Evolutionary conservation across 116 monocot genomes (phyloP).

Genomic region (Iris pallida): DNA sequence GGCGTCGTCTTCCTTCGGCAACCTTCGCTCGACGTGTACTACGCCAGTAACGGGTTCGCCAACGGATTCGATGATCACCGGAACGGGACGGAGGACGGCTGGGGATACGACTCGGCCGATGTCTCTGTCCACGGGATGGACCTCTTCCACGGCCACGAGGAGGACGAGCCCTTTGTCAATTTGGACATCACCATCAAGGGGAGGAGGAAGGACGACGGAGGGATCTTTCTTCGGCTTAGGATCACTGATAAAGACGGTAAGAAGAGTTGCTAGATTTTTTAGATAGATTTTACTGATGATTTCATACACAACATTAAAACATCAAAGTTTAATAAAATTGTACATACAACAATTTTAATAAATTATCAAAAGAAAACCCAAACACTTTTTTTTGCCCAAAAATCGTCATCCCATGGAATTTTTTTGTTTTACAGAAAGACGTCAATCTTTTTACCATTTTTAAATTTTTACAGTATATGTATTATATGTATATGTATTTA

Average conservation of each 20-base stretch:
- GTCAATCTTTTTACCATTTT: too few relatives aligned
- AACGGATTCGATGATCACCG: constrained; percentile 26
- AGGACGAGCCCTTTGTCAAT: constrained; percentile 29
- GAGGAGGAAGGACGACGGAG: constrained; percentile 65
- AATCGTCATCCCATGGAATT: too few relatives aligned
- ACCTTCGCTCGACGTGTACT: constrained; percentile 17
- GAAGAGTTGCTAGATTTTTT: not conserved
- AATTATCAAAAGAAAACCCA: too few relatives aligned
- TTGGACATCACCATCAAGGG: constrained; percentile 78
- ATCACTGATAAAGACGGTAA: constrained; percentile 70
- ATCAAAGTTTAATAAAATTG: too few relatives aligned
- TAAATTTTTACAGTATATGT: too few relatives aligned
- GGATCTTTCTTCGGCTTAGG: constrained; percentile 78
- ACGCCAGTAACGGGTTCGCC: not conserved
- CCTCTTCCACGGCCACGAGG: constrained; percentile 34
- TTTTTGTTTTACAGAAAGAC: too few relatives aligned
- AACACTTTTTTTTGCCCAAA: too few relatives aligned
- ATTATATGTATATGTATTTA: too few relatives aligned
- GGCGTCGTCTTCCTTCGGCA: constrained; percentile 17
- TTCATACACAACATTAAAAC: too few relatives aligned
- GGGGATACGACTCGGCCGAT: constrained; percentile 34
- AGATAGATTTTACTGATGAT: too few relatives aligned
- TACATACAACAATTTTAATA: too few relatives aligned
- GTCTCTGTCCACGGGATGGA: constrained; percentile 46
- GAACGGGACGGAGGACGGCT: constrained; percentile 28